Evolutionary conservation across 2,329 filamentous ascomycete species (phyloP).

Genomic region (Aureobasidium pullulans): DNA sequence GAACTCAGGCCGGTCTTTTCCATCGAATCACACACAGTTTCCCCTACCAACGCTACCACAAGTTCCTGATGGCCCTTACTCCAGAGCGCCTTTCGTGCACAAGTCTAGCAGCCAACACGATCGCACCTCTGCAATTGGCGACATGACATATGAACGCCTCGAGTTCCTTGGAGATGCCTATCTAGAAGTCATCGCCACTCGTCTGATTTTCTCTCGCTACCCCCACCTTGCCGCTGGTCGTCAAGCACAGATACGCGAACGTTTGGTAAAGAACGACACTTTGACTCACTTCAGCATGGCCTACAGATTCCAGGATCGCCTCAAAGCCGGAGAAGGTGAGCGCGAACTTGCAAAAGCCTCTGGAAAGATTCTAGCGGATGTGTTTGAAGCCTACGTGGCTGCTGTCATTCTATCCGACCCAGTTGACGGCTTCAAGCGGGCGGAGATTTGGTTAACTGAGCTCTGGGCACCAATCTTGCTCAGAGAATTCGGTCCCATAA

Average conservation of each 20-base stretch:
- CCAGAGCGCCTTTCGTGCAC: slow-evolving; percentile 27
- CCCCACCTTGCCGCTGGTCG: slow-evolving; percentile 57
- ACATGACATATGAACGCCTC: slow-evolving; percentile 64
- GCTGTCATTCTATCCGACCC: slow-evolving; percentile 65
- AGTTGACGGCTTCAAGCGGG: slow-evolving; percentile 52
- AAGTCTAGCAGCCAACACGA: slow-evolving; percentile 22
- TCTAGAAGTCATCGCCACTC: slow-evolving; percentile 67
- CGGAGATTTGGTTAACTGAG: slow-evolving; percentile 62
- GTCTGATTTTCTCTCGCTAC: slow-evolving; percentile 69
- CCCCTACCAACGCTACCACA: slow-evolving; percentile 24
- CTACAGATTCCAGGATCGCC: slow-evolving; percentile 63
- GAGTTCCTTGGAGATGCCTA: slow-evolving; percentile 89
- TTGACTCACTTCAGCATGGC: slow-evolving; percentile 60
- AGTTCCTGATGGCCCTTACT: slow-evolving; percentile 20
- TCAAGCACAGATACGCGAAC: slow-evolving; percentile 68
- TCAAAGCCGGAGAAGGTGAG: slow-evolving; percentile 43
- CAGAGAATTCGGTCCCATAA: slow-evolving; percentile 15
- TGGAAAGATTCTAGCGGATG: slow-evolving; percentile 71
- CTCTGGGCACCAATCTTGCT: slow-evolving; percentile 64
- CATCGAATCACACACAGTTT: slow-evolving; percentile 14
- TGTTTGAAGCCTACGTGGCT: slow-evolving; percentile 87
- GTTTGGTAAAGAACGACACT: slow-evolving; percentile 72
- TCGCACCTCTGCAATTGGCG: slow-evolving; percentile 19
- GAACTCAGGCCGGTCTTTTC: background rate
- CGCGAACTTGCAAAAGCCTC: slow-evolving; percentile 44